Conservation (phyloP, 1,284 basidiomycete genomes). For the Coriolopsis trogii region DNA sequence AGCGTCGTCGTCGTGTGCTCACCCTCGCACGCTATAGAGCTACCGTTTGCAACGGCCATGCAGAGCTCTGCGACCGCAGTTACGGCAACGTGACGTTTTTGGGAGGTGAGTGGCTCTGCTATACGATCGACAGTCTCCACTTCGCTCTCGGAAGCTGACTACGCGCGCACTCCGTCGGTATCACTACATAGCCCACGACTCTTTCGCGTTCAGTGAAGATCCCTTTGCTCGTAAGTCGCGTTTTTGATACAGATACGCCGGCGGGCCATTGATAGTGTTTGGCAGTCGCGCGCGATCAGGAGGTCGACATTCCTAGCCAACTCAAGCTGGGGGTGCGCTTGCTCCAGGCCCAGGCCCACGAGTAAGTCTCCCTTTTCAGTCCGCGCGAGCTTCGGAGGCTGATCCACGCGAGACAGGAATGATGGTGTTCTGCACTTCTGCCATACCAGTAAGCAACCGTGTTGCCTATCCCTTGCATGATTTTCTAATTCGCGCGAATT, state of each 20-base stretch:
- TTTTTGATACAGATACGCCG: not conserved
- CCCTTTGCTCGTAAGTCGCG: constrained; percentile 47
- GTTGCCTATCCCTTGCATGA: not conserved
- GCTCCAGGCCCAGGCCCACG: constrained; percentile 74
- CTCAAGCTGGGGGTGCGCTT: constrained; percentile 70
- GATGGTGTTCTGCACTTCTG: constrained; percentile 61
- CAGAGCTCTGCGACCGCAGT: constrained; percentile 58
- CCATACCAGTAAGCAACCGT: constrained; percentile 50
- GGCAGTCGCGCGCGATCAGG: constrained; percentile 64
- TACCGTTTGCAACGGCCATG: constrained; percentile 53
- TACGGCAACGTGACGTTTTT: constrained; percentile 68
- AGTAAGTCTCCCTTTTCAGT: constrained; percentile 20
- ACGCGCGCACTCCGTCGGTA: too few relatives aligned
- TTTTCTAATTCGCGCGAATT: too few relatives aligned
- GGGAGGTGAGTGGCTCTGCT: constrained; percentile 38
- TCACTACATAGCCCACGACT: constrained; percentile 58
- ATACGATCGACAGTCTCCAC: too few relatives aligned
- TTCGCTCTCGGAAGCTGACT: constrained; percentile 1
- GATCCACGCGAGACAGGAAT: constrained; percentile 25
- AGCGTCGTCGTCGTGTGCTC: not conserved
- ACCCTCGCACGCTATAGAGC: constrained; percentile 12
- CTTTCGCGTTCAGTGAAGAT: constrained; percentile 59
- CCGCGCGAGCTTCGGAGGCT: not conserved
- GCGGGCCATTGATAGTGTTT: not conserved
- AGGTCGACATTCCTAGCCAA: constrained; percentile 60